Conservation (phyloP, 208 protist genomes). For the Phytomonas francai region DNA sequence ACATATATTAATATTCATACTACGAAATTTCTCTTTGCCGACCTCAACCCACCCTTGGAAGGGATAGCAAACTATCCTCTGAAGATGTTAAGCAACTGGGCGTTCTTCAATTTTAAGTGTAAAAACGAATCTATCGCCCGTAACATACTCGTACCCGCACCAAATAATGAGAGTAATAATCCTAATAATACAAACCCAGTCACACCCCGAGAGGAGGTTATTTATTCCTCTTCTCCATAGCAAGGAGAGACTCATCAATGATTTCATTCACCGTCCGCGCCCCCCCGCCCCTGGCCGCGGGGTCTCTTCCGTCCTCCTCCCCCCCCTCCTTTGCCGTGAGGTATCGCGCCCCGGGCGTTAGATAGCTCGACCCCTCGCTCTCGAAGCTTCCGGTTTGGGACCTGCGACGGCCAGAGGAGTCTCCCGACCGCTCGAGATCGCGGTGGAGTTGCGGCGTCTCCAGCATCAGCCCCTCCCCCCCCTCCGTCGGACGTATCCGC, state of each 20-base stretch:
- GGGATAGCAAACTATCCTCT: too few relatives aligned
- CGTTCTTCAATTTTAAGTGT: too few relatives aligned
- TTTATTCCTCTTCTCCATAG: constrained; percentile 19
- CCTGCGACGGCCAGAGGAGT: neutral
- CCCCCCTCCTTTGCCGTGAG: constrained; percentile 23
- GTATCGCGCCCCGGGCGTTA: constrained; percentile 30
- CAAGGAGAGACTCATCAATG: constrained; percentile 26
- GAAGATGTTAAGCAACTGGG: too few relatives aligned
- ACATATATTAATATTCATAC: too few relatives aligned
- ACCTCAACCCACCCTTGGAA: too few relatives aligned
- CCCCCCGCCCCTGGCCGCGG: constrained; percentile 1
- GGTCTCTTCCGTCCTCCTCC: neutral
- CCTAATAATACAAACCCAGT: too few relatives aligned
- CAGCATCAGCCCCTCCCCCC: neutral
- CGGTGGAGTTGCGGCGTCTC: neutral
- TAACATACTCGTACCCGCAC: too few relatives aligned
- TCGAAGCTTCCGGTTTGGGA: neutral
- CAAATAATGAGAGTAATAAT: too few relatives aligned
- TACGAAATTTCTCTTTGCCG: too few relatives aligned
- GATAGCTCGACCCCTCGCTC: constrained; percentile 34
- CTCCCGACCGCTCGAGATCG: constrained; percentile 2
- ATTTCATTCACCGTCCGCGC: constrained; percentile 35
- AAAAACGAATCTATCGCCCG: too few relatives aligned
- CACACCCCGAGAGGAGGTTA: too few relatives aligned
- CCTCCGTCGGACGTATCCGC: constrained; percentile 6